Conservation (phyloP, 148 eudicot species). For the Cornus florida region DNA sequence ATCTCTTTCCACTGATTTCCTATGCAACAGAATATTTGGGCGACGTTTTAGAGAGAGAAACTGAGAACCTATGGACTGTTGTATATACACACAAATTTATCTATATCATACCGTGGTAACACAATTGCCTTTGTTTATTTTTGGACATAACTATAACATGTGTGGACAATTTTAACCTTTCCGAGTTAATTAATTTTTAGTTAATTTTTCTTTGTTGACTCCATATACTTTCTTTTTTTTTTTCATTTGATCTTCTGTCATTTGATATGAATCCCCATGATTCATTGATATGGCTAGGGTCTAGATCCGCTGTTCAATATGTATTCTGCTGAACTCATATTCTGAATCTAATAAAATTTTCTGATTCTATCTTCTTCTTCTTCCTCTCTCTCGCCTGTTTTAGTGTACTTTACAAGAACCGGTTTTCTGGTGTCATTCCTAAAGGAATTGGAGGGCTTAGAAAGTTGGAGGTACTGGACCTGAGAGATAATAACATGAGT, state of each 20-base stretch:
- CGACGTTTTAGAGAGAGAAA: no score
- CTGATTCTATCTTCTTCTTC: constrained; percentile 4
- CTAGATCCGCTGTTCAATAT: not conserved
- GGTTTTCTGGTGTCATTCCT: constrained; percentile 72
- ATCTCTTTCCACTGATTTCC: no score
- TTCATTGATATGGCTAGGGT: not conserved
- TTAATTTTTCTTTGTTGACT: not conserved
- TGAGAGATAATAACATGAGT: constrained; percentile 67
- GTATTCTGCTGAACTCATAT: not conserved
- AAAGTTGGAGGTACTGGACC: constrained; percentile 73
- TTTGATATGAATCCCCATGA: not conserved
- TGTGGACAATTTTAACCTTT: not conserved
- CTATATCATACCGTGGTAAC: not conserved
- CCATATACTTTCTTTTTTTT: not conserved
- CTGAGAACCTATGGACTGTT: no score
- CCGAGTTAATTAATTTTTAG: not conserved
- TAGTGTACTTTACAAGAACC: constrained; percentile 74
- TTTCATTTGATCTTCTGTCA: not conserved
- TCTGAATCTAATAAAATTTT: not conserved
- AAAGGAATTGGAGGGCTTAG: constrained; percentile 60
- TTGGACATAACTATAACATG: not conserved
- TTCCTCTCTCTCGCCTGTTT: not conserved
- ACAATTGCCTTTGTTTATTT: not conserved
- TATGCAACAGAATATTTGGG: no score
- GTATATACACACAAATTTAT: no score